Evolutionary conservation across 768 basidiomycete species (phyloP), one percentile per base, ranked within the genome.

Genomic region (Xanthoconium stramineum): DNA sequence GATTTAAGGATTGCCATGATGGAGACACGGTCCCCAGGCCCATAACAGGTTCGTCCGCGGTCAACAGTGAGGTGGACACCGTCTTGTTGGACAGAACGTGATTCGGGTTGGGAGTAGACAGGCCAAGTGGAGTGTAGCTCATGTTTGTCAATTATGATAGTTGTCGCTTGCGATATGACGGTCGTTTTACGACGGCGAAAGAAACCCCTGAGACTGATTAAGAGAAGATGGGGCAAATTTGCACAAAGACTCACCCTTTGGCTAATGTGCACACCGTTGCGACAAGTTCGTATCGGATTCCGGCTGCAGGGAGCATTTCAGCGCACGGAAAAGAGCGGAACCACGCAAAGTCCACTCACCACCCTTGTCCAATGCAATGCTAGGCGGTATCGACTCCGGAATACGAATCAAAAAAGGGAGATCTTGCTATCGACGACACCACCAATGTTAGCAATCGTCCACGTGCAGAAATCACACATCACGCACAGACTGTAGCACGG

Each of bases 111-210:
- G 47, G 82, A 82, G 66, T 93, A 96, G 32, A 95, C 81, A 3
- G 94, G 94, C 94, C 94, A 97, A 1, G 91, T 87, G 5, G 93
- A 89, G 65, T 96, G 94, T 8, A 95, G 76, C 61, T 96, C 94
- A 66, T 96, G 94, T 71, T 96, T 97, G 77, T 92, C 89, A 64
- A 97, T 91, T 59, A 86, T 82, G 44, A 97, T 86, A 13, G 80
- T 75, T 35, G 89, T 82, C 19, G 83, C 78, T 13, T 85, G 81
- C n/a, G 85, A 83, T 32, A 83, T 72, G 42, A 90, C 80, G 20
- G 82, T 76, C 1, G 87, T 81, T 65, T 90, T 88, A 62, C 88
- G 85, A 59, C 88, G 85, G 36, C 91, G 90, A 53, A 96, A 81
- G 68, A 95, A 85, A 7, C 91, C 85, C 67, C 91, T 55, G 20